Conservation (phyloP, 164 flowering plant species). For the Berberis thunbergii region DNA sequence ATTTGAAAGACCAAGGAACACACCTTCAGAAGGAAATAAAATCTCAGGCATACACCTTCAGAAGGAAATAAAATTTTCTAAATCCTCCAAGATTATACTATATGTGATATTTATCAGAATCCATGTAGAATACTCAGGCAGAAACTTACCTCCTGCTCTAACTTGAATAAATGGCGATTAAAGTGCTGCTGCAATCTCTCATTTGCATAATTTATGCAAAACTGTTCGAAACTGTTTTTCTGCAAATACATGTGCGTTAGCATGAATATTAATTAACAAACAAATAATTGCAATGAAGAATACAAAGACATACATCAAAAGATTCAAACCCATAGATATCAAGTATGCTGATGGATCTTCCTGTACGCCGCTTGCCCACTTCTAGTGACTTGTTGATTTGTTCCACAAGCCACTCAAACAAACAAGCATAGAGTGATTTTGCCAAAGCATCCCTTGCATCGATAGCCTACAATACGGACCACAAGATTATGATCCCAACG, state of each 20-base stretch:
- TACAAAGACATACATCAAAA: conserved; percentile 56
- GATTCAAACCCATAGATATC: conserved; percentile 99
- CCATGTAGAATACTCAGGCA: not conserved
- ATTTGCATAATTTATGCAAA: conserved; percentile 98
- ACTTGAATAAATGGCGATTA: conserved; percentile 92
- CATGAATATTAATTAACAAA: not conserved
- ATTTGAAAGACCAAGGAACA: not conserved
- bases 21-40: not conserved
- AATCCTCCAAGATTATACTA: not conserved
- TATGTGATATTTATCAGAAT: not conserved
- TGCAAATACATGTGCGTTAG: conserved; percentile 23
- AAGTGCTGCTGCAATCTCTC: conserved; percentile 98
- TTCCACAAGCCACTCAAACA: conserved; percentile 97
- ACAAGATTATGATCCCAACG: not conserved
- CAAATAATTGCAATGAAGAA: not conserved
- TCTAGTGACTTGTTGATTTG: conserved; percentile 91
- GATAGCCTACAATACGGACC: conserved; percentile 52
- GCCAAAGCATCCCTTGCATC: conserved; percentile 97
- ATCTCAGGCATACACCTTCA: not conserved
- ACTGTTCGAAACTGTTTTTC: conserved; percentile 98
- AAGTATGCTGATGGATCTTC: conserved; percentile 95
- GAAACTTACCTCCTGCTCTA: conserved; percentile 85
- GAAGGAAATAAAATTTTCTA: not conserved
- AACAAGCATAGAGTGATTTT: conserved; percentile 86
- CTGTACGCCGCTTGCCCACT: conserved; percentile 89